A percentile compares a stretch with the other conserved stretches of the same genome.
These are phyloP conservation scores for Filobasidium wieringae DNA, from an alignment of 768 basidiomycete genomes.

Conservation along the genomic window DNA sequence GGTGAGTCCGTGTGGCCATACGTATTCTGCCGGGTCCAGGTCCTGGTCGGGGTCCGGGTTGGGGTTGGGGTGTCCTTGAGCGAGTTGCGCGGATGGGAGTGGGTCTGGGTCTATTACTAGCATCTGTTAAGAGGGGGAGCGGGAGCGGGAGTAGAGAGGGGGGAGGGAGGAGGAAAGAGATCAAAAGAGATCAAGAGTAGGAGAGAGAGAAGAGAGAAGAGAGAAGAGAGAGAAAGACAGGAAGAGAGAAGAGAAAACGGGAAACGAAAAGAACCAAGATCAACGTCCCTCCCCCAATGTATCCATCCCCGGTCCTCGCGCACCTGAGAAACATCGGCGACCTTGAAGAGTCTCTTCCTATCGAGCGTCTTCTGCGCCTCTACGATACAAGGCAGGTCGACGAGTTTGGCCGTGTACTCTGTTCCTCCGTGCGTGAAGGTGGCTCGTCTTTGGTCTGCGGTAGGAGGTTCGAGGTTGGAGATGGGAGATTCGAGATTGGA, in stretches of 20 bases:
- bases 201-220: conserved; percentile 8
- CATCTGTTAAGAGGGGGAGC: conserved; percentile 51
- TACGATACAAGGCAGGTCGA: conserved; percentile 85
- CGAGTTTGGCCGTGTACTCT: conserved; percentile 79
- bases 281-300: background rate
- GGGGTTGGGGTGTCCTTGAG: too few relatives aligned
- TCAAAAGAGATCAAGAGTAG: background rate
- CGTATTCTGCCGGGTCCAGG: conserved; percentile 88
- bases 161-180: background rate
- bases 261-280: background rate
- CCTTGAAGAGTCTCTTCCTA: conserved; percentile 95
- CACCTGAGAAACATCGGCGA: conserved; percentile 96
- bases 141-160: conserved; percentile 10
- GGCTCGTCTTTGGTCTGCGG: conserved; percentile 76
- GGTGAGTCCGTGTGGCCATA: conserved; percentile 92
- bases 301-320: too few relatives aligned
- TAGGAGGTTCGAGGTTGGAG: background rate
- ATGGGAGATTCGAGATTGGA: background rate
- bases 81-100: conserved; percentile 47
- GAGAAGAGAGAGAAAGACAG: background rate
- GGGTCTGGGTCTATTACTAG: conserved; percentile 58
- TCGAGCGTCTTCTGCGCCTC: conserved; percentile 94
- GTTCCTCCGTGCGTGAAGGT: conserved; percentile 73
- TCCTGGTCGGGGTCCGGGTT: too few relatives aligned
- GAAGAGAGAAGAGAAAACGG: conserved; percentile 7